Evolutionary conservation across 2,329 filamentous ascomycete genomes (phyloP).

Genomic region (Phialophora verrucosa): DNA sequence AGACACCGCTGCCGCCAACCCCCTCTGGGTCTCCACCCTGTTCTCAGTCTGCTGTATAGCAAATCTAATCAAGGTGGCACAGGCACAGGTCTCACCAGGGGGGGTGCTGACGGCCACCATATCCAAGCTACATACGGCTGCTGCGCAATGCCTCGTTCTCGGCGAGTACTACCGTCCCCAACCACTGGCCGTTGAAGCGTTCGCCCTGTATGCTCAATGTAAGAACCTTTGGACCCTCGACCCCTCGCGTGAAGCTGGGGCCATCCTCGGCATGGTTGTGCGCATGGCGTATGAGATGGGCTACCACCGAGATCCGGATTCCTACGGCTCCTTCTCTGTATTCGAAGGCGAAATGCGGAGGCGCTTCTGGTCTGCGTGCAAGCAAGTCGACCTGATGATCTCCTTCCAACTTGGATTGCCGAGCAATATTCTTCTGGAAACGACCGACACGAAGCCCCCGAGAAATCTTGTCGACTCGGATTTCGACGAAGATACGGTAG

Average conservation of each 20-base stretch:
- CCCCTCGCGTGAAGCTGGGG: conserved; percentile 59
- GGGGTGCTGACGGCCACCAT: conserved; percentile 49
- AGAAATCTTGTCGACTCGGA: conserved; percentile 66
- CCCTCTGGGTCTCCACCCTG: conserved; percentile 59
- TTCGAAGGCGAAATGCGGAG: conserved; percentile 62
- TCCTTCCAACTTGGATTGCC: conserved; percentile 70
- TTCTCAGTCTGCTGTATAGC: conserved; percentile 55
- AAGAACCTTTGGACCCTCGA: conserved; percentile 60
- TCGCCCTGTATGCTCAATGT: conserved; percentile 54
- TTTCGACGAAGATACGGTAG: conserved; percentile 57
- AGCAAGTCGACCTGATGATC: conserved; percentile 65
- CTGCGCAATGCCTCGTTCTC: conserved; percentile 61
- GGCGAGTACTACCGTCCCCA: conserved; percentile 46
- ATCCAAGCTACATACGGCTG: conserved; percentile 42
- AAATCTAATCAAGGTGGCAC: conserved; percentile 13
- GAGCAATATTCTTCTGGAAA: conserved; percentile 64
- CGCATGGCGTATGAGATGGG: conserved; percentile 66
- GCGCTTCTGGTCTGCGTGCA: conserved; percentile 48
- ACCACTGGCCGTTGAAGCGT: conserved; percentile 34
- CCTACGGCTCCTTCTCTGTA: conserved; percentile 49
- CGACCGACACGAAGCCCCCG: conserved; percentile 64
- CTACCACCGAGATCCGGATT: conserved; percentile 59
- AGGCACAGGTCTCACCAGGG: conserved; percentile 47
- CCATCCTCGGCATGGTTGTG: conserved; percentile 62
- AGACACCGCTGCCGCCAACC: conserved; percentile 52